Base-by-base conservation (phyloP, 805 yeast species). In the Monosporozyma servazzii region DNA sequence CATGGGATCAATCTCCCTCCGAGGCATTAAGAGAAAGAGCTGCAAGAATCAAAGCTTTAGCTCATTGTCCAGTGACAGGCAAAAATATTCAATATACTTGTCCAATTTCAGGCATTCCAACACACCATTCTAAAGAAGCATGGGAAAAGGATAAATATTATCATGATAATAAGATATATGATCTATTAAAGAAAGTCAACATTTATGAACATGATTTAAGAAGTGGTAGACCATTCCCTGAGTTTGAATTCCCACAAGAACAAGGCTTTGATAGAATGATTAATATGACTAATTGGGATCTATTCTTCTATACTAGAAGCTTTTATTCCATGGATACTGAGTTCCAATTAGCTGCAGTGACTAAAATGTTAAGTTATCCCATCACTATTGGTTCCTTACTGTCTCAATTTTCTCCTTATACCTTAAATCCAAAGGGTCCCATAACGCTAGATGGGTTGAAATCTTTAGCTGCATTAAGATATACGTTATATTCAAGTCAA, bases 261-360 rank as follows among this genome's bases (percentile, higher is more conserved):
- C 95, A 86, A 68, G 86, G 82, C 49, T 75, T 73, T 48, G 97
- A 90, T 64, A 82, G 82, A 54, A 71, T 77, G 54, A 80, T 89
- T 54, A 89, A 88, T 65, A 79, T 88, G 65, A 74, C 82, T 47
- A 82, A 79, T 66, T 93, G 99, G 99, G 98, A 93, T 69, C 75
- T 93, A 9, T 91, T 81, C 62, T 84, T 93, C 65, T 93, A 91
- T 69, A 91, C 98, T 0, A 78, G 99, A 66, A 85, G 85, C 60
- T 93, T 88, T 67, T 84, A 82, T 61, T 91, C 97, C 5, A 91
- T 93, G 98, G 96, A 93, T 69, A 86, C 96, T 4, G 96, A 90
- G 68, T 91, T 88, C 72, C 95, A 91, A 68, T 74, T 91, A 64
- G 98, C 98, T 1, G 95, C 95, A 3, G 90, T 89, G 33, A 88